A percentile compares a stretch with the other conserved stretches of the same genome.
Evolutionary conservation across 805 yeast species (phyloP).

Genomic region (Wickerhamomyces hampshirensis): DNA sequence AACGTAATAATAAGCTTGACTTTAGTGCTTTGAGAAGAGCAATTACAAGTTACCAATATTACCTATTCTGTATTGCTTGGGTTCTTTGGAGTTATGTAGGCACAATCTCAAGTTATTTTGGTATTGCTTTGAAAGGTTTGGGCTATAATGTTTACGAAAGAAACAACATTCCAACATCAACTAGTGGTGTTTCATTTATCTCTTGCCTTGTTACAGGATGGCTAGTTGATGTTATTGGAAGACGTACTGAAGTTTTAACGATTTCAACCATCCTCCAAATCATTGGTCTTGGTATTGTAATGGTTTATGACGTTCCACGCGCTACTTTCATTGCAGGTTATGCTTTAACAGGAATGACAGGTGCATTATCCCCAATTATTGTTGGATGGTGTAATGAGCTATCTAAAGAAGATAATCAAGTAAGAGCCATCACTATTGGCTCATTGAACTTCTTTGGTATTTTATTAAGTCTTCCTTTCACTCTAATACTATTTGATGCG

Average conservation of each 20-base stretch:
- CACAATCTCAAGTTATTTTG: slow-evolving; percentile 10
- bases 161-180: slow-evolving; percentile 20
- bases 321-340: slow-evolving; percentile 16
- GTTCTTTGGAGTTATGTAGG: slow-evolving; percentile 12
- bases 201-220: slow-evolving; percentile 16
- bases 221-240: slow-evolving; percentile 14
- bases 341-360: slow-evolving; percentile 13
- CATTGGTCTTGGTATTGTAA: slow-evolving; percentile 16
- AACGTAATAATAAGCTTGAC: slow-evolving; percentile 13
- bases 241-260: slow-evolving; percentile 13
- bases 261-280: slow-evolving; percentile 8
- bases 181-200: slow-evolving; percentile 17
- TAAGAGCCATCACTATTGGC: slow-evolving; percentile 21
- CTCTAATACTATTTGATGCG: slow-evolving; percentile 14
- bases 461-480: slow-evolving; percentile 14
- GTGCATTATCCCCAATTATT: slow-evolving; percentile 15
- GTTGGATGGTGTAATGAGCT: slow-evolving; percentile 23
- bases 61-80: slow-evolving; percentile 17
- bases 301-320: slow-evolving; percentile 14
- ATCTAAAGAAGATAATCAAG: slow-evolving; percentile 21
- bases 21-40: slow-evolving; percentile 15
- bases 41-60: slow-evolving; percentile 17
- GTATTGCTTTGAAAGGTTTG: slow-evolving; percentile 16
- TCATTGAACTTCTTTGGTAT: slow-evolving; percentile 19
- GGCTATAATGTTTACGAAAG: slow-evolving; percentile 20